A percentile compares a stretch with the other conserved stretches of the same genome.
phyloP scores from a whole-genome alignment of 2,329 filamentous ascomycete species.

The Hypoxylon sp. region DNA sequence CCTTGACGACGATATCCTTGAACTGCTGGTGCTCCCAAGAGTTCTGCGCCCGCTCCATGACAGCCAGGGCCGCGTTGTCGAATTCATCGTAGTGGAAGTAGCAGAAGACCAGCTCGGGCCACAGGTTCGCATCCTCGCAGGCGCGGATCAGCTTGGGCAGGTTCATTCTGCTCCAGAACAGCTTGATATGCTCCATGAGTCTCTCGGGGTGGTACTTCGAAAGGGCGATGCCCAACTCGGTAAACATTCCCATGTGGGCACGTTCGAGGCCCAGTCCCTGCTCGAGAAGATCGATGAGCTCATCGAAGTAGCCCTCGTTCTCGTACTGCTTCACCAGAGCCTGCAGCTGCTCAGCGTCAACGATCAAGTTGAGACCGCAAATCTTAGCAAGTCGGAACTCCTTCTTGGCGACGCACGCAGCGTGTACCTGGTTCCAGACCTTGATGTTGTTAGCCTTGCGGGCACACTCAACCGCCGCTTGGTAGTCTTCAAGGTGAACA shows the following conservation, averaged over 20 bases:
- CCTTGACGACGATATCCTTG: slow-evolving; percentile 98
- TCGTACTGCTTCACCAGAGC: slow-evolving; percentile 97
- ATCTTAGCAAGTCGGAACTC: slow-evolving; percentile 99
- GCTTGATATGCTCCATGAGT: slow-evolving; percentile 97
- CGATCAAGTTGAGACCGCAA: slow-evolving; percentile 96
- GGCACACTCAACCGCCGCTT: slow-evolving; percentile 95
- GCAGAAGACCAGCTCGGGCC: slow-evolving; percentile 97
- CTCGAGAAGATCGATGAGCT: slow-evolving; percentile 93
- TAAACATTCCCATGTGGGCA: slow-evolving; percentile 97
- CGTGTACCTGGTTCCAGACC: slow-evolving; percentile 98
- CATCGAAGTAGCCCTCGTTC: slow-evolving; percentile 95
- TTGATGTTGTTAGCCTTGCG: slow-evolving; percentile 99
- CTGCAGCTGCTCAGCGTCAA: slow-evolving; percentile 94
- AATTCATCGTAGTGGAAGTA: slow-evolving; percentile 99
- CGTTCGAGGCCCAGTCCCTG: slow-evolving; percentile 92
- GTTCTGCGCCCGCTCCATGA: slow-evolving; percentile 97
- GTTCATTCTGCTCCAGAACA: slow-evolving; percentile 98
- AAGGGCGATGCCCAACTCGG: slow-evolving; percentile 87
- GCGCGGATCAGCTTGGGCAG: slow-evolving; percentile 96
- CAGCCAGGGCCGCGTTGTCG: slow-evolving; percentile 94
- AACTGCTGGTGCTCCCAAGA: slow-evolving; percentile 99
- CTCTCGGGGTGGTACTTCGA: slow-evolving; percentile 95
- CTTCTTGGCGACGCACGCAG: slow-evolving; percentile 95
- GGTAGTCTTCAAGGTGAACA: slow-evolving; percentile 96
- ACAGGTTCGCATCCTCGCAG: slow-evolving; percentile 92